These are phyloP conservation scores for Takakia lepidozioides DNA, from an alignment of 225 moss, liverwort and hornwort genomes.

Conservation along the genomic window DNA sequence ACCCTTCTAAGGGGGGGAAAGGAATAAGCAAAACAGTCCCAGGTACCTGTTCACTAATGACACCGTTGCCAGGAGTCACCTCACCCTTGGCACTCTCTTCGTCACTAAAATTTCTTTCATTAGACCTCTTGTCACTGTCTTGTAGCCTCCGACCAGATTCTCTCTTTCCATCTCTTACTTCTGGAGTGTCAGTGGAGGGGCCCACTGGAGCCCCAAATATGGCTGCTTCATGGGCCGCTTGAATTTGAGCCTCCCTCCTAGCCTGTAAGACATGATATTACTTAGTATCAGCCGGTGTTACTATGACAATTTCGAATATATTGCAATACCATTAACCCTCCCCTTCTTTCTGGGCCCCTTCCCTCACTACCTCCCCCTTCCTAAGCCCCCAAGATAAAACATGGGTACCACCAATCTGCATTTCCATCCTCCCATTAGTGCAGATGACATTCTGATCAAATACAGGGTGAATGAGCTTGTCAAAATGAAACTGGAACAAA, in stretches of 20 bases:
- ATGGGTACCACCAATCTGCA: no score
- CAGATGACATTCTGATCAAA: no score
- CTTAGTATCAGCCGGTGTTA: background rate
- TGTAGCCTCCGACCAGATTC: constrained; percentile 10
- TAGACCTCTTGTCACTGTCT: background rate
- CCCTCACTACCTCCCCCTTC: no score
- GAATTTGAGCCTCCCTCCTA: constrained; percentile 37
- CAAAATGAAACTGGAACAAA: no score
- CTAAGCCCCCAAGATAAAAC: background rate
- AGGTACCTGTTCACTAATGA: constrained; percentile 59
- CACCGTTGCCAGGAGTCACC: constrained; percentile 13
- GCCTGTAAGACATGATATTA: constrained; percentile 26
- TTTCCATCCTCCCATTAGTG: no score
- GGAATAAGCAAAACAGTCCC: no score
- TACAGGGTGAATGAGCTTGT: no score
- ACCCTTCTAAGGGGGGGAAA: no score
- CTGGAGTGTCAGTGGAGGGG: background rate
- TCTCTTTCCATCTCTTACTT: constrained; percentile 8
- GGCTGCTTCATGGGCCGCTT: constrained; percentile 51
- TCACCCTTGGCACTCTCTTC: constrained; percentile 3
- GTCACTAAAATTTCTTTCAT: constrained; percentile 3
- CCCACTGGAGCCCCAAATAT: constrained; percentile 58
- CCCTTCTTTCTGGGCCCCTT: no score
- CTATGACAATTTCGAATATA: background rate
- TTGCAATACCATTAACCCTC: background rate